Evolutionary conservation across 1,284 basidiomycete species (phyloP).

Genomic region (Sanguinoderma infundibulare): DNA sequence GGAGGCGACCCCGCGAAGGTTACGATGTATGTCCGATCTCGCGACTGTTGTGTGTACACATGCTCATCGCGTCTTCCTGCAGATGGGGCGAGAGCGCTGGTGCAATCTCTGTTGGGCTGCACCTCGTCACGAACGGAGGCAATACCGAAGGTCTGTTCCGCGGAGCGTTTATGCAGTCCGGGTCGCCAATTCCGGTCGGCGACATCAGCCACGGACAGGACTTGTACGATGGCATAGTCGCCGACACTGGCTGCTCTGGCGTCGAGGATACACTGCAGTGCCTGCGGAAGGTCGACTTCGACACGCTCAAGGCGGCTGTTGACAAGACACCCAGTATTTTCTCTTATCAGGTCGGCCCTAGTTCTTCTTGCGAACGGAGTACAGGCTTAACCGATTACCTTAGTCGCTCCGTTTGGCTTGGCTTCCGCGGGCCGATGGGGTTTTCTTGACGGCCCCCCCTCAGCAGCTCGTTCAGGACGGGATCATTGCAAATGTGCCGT

Average conservation of each 20-base stretch:
- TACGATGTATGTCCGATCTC: neutral
- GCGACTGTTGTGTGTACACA: neutral
- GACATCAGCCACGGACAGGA: slow-evolving; percentile 35
- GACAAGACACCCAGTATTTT: slow-evolving; percentile 34
- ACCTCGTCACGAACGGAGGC: slow-evolving; percentile 8
- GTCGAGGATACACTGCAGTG: slow-evolving; percentile 44
- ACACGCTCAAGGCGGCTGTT: slow-evolving; percentile 36
- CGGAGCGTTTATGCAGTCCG: slow-evolving; percentile 42
- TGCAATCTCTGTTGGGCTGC: slow-evolving; percentile 1
- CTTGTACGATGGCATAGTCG: slow-evolving; percentile 40
- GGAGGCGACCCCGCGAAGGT: slow-evolving; percentile 1
- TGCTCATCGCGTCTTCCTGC: no score
- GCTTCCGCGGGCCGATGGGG: slow-evolving; percentile 43
- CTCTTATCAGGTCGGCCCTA: slow-evolving; percentile 29
- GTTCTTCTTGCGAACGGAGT: neutral
- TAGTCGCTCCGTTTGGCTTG: slow-evolving; percentile 30
- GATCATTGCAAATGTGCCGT: slow-evolving; percentile 32
- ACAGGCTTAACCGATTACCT: no score
- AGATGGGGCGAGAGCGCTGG: slow-evolving; percentile 16
- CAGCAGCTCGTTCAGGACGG: slow-evolving; percentile 3
- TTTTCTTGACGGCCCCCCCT: slow-evolving; percentile 34
- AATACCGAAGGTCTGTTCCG: slow-evolving; percentile 34
- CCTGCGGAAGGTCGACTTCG: slow-evolving; percentile 40
- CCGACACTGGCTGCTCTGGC: slow-evolving; percentile 34
- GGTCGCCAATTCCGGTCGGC: slow-evolving; percentile 35